phyloP scores from a whole-genome alignment of 2,329 filamentous ascomycete species.

The Calonectria pteridis region DNA sequence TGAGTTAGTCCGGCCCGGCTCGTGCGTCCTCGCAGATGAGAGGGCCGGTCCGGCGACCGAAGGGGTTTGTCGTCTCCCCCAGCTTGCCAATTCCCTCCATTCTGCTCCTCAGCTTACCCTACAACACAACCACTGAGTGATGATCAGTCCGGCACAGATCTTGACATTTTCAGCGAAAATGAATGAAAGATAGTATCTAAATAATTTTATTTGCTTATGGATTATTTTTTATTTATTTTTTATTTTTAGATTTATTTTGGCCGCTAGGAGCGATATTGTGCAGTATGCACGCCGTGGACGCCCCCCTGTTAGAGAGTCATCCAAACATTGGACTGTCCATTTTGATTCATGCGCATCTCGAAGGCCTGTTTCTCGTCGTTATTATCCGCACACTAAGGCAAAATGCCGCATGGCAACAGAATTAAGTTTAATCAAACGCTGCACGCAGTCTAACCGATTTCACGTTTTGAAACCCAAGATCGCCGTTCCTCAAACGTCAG shows the following conservation, averaged over 20 bases:
- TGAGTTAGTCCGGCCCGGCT: background rate
- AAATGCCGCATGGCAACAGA: background rate
- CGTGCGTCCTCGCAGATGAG: background rate
- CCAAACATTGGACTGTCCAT: too few species aligned
- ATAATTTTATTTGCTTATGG: too few species aligned
- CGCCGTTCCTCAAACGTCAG: background rate
- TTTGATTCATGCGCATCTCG: background rate
- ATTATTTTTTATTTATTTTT: too few species aligned
- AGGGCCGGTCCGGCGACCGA: background rate
- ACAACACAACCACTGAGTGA: background rate
- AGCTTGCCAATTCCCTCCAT: background rate
- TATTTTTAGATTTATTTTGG: too few species aligned
- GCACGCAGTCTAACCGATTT: background rate
- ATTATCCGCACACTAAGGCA: background rate
- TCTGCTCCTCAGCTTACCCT: background rate
- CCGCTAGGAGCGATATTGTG: too few species aligned
- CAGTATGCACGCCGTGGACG: too few species aligned
- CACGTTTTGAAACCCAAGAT: background rate
- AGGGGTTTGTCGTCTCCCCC: background rate
- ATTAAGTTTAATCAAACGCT: background rate
- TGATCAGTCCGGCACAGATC: background rate
- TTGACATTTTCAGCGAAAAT: too few species aligned
- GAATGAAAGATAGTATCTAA: too few species aligned
- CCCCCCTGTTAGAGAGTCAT: too few species aligned
- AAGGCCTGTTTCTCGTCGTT: background rate